Conservation (phyloP, 116 monocot genomes). For the Posidonia oceanica region DNA sequence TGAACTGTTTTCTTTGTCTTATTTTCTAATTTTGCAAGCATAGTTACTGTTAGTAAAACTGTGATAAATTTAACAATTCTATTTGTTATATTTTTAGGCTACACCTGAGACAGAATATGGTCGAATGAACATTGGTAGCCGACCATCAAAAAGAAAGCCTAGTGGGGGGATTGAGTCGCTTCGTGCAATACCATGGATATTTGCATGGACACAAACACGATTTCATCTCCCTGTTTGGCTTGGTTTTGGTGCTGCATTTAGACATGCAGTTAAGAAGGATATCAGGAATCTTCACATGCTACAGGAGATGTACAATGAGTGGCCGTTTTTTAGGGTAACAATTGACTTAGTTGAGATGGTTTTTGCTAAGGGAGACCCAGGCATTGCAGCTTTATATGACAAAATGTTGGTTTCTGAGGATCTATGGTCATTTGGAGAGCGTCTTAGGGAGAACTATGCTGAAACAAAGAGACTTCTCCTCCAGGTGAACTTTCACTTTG, state of each 20-base stretch:
- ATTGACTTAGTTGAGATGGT: slow-evolving; percentile 97
- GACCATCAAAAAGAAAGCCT: slow-evolving; percentile 85
- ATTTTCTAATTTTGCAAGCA: too few relatives aligned
- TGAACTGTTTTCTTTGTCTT: too few relatives aligned
- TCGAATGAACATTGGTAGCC: slow-evolving; percentile 91
- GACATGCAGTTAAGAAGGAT: slow-evolving; percentile 44
- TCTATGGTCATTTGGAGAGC: slow-evolving; percentile 62
- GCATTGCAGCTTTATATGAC: slow-evolving; percentile 81
- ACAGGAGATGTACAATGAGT: slow-evolving; percentile 73
- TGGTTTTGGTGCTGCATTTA: slow-evolving; percentile 67
- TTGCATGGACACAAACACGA: slow-evolving; percentile 81
- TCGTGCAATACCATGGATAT: slow-evolving; percentile 89
- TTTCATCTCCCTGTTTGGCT: slow-evolving; percentile 80
- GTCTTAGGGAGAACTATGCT: slow-evolving; percentile 51
- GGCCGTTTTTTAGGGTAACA: slow-evolving; percentile 97
- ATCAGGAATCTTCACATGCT: slow-evolving; percentile 39
- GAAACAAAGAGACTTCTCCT: slow-evolving; percentile 81
- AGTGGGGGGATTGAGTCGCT: slow-evolving; percentile 87
- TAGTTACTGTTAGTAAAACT: too few relatives aligned
- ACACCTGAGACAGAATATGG: slow-evolving; percentile 94
- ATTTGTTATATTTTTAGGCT: slow-evolving; percentile 25
- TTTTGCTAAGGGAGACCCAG: slow-evolving; percentile 88
- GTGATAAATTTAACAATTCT: too few relatives aligned
- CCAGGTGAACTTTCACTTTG: slow-evolving; percentile 32
- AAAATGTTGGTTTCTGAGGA: slow-evolving; percentile 74